Conservation (phyloP, 148 eudicot species). For the Rhododendron simsii region DNA sequence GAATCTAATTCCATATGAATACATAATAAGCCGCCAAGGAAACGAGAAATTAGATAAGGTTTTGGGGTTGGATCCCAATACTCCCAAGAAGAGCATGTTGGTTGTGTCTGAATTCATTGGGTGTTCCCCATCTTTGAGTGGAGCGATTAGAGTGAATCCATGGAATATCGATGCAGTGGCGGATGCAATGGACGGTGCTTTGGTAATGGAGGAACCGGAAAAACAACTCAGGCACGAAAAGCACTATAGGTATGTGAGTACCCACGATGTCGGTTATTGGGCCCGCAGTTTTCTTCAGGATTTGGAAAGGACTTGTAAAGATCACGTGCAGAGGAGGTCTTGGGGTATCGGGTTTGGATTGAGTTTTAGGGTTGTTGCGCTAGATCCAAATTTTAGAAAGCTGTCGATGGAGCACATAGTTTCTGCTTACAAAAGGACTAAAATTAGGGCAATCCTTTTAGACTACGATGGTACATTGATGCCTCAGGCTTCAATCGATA, state of each 20-base stretch:
- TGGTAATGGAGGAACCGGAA: conserved; percentile 29
- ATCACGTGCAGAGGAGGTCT: conserved; percentile 37
- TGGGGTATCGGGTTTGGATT: conserved; percentile 53
- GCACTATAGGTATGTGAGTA: conserved; percentile 43
- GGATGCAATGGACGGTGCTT: conserved; percentile 41
- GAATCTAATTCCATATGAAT: conserved; percentile 51
- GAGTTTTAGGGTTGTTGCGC: conserved; percentile 48
- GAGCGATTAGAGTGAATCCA: conserved; percentile 46
- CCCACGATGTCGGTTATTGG: conserved; percentile 49
- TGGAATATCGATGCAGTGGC: conserved; percentile 53
- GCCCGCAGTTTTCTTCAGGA: conserved; percentile 45
- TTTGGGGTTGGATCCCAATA: conserved; percentile 18
- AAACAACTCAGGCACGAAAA: conserved; percentile 44
- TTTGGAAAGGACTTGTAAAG: conserved; percentile 43
- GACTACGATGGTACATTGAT: conserved; percentile 56
- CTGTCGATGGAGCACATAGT: conserved; percentile 47
- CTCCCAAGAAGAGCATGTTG: conserved; percentile 43
- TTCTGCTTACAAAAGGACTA: conserved; percentile 39
- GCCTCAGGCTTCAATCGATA: conserved; percentile 44
- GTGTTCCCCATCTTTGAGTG: conserved; percentile 48
- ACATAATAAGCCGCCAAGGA: conserved; percentile 44
- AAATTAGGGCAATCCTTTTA: conserved; percentile 36
- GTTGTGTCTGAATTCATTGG: conserved; percentile 53
- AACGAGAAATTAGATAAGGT: conserved; percentile 32
- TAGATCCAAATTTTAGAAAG: conserved; percentile 48